A percentile compares a stretch with the other conserved stretches of the same genome.
Conservation (phyloP, 164 flowering plant species). For the Pachysandra terminalis region DNA sequence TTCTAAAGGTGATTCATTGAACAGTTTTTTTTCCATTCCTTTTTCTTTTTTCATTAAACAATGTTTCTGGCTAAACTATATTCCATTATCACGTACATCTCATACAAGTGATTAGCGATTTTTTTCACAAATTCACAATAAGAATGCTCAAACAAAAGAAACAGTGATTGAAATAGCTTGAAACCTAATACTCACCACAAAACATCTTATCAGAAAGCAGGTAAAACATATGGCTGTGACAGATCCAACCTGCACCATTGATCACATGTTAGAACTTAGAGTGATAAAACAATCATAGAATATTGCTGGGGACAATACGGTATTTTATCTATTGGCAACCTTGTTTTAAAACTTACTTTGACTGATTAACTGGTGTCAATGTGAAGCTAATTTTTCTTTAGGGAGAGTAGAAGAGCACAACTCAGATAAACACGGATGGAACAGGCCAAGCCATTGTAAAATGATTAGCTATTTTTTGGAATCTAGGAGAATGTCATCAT, state of each 20-base stretch:
- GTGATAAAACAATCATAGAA: not conserved
- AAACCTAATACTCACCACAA: constrained; percentile 57
- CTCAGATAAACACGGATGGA: not conserved
- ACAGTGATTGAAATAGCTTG: not conserved
- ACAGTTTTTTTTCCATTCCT: not conserved
- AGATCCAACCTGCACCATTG: constrained; percentile 76
- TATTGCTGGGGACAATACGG: not conserved
- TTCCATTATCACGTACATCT: too few relatives aligned
- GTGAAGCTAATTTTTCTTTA: not conserved
- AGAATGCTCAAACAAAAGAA: not conserved
- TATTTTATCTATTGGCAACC: not conserved
- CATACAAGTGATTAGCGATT: not conserved
- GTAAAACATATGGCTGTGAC: constrained; percentile 91
- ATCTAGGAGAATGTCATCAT: too few relatives aligned
- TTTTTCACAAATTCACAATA: not conserved
- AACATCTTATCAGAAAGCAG: constrained; percentile 84
- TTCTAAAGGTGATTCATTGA: not conserved
- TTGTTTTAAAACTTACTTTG: not conserved
- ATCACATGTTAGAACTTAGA: not conserved
- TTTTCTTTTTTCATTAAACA: too few relatives aligned
- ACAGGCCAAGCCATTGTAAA: not conserved
- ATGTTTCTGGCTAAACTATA: too few relatives aligned
- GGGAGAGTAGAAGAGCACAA: not conserved
- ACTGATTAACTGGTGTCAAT: not conserved
- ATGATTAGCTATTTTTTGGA: not conserved